Evolutionary conservation across 345 rosid genomes (phyloP).

Genomic region (thale cress (Arabidopsis thaliana)): DNA sequence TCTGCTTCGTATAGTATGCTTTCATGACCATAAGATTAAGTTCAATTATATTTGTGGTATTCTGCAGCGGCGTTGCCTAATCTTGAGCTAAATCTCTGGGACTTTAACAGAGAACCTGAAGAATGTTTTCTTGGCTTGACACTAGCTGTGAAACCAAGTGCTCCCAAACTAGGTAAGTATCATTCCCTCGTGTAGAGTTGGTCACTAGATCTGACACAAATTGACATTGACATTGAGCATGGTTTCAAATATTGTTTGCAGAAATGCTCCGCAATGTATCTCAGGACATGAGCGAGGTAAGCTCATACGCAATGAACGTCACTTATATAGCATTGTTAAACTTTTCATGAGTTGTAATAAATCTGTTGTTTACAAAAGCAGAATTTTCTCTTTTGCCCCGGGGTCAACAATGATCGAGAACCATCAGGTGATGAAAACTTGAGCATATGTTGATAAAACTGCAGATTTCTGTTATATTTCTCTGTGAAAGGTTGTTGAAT

Average conservation of each 20-base stretch:
- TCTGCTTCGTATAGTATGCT: neutral
- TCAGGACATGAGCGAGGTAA: conserved; percentile 68
- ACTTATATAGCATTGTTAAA: neutral
- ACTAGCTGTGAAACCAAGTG: conserved; percentile 84
- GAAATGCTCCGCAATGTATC: conserved; percentile 65
- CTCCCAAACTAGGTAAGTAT: conserved; percentile 66
- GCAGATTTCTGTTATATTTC: neutral
- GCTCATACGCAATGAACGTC: conserved; percentile 28
- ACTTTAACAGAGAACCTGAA: conserved; percentile 77
- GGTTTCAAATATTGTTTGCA: conserved; percentile 41
- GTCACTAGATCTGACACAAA: neutral
- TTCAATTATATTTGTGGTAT: conserved; percentile 9
- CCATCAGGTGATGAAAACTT: conserved; percentile 62
- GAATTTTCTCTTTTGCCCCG: conserved; percentile 75
- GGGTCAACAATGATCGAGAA: conserved; percentile 58
- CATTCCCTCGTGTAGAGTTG: conserved; percentile 16
- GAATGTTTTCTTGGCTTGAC: conserved; percentile 95
- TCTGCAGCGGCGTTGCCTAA: conserved; percentile 74
- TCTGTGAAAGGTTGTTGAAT: neutral
- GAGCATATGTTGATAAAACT: neutral
- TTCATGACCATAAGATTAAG: conserved; percentile 6
- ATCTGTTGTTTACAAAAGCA: conserved; percentile 45
- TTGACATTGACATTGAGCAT: neutral
- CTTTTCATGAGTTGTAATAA: conserved; percentile 19
- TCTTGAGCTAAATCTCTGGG: conserved; percentile 94